A percentile compares a stretch with the other conserved stretches of the same genome.
These are phyloP conservation scores for Cymodocea nodosa DNA, from an alignment of 116 monocot genomes.

Conservation along the genomic window DNA sequence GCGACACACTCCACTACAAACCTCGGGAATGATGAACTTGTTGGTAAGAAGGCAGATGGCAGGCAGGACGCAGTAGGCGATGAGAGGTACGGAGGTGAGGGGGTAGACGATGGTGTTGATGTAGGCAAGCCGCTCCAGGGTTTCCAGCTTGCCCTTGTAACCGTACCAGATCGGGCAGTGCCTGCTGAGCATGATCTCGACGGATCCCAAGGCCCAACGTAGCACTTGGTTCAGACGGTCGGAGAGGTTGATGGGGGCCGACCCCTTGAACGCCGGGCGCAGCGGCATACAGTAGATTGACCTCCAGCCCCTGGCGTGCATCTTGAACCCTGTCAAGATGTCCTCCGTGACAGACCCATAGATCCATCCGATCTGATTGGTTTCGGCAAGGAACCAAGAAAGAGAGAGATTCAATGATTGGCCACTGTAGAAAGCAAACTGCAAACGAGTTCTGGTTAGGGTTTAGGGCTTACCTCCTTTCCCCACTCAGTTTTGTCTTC, in stretches of 20 bases:
- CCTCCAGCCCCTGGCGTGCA: constrained; percentile 69
- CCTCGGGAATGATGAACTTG: constrained; percentile 71
- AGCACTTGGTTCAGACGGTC: constrained; percentile 78
- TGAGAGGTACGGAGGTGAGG: constrained; percentile 55
- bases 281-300: constrained; percentile 75
- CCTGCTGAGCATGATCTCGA: constrained; percentile 63
- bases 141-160: constrained; percentile 35
- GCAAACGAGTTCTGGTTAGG: background rate
- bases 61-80: constrained; percentile 62
- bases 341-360: constrained; percentile 30
- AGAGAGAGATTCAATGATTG: background rate
- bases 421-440: background rate
- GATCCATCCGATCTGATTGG: constrained; percentile 60
- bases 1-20: constrained; percentile 13
- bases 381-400: background rate
- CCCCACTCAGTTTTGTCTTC: constrained; percentile 83
- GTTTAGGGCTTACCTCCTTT: constrained; percentile 35
- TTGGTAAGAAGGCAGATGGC: constrained; percentile 63
- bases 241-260: constrained; percentile 30
- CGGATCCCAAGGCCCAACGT: constrained; percentile 63
- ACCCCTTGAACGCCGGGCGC: constrained; percentile 64
- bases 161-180: constrained; percentile 76
- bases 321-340: constrained; percentile 74
- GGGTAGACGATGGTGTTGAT: constrained; percentile 74
- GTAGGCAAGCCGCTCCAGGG: constrained; percentile 38